phyloP scores from a whole-genome alignment of 2,329 filamentous ascomycete species.

The Cladosporium austrohemisphaericum region DNA sequence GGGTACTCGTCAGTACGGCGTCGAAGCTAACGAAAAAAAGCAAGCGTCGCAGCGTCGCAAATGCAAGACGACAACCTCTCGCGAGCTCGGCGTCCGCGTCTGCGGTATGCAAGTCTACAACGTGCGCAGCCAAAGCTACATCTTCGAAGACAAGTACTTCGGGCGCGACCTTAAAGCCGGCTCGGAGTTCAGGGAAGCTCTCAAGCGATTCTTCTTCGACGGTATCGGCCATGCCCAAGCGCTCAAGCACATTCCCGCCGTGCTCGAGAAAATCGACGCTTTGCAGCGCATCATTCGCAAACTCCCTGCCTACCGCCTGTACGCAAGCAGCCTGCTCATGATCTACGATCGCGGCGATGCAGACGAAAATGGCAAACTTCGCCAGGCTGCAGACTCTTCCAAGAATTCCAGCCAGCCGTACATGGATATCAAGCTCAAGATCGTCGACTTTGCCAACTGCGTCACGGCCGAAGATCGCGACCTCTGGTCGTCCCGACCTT shows the following conservation, averaged over 20 bases:
- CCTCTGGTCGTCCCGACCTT: constrained; percentile 42
- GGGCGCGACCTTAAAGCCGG: constrained; percentile 85
- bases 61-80: constrained; percentile 86
- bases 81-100: constrained; percentile 84
- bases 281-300: constrained; percentile 79
- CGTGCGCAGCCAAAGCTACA: constrained; percentile 71
- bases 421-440: constrained; percentile 76
- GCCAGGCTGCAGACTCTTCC: background rate
- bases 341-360: constrained; percentile 84
- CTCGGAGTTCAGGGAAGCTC: constrained; percentile 78
- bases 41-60: constrained; percentile 89
- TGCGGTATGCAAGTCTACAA: constrained; percentile 98
- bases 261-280: constrained; percentile 76
- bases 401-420: constrained; percentile 21
- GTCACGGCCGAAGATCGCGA: constrained; percentile 79
- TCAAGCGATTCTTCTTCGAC: constrained; percentile 88
- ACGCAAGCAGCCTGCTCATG: constrained; percentile 90
- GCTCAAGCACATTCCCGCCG: constrained; percentile 78
- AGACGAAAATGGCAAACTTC: constrained; percentile 45
- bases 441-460: constrained; percentile 98
- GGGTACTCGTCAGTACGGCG: constrained; percentile 94
- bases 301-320: constrained; percentile 85
- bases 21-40: constrained; percentile 89
- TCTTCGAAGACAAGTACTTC: constrained; percentile 99
- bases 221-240: constrained; percentile 78